Percentiles rank a stretch among this genome's conserved stretches.
Evolutionary conservation across 129 eudicot species (phyloP).

Genomic region (Daucus carota): DNA sequence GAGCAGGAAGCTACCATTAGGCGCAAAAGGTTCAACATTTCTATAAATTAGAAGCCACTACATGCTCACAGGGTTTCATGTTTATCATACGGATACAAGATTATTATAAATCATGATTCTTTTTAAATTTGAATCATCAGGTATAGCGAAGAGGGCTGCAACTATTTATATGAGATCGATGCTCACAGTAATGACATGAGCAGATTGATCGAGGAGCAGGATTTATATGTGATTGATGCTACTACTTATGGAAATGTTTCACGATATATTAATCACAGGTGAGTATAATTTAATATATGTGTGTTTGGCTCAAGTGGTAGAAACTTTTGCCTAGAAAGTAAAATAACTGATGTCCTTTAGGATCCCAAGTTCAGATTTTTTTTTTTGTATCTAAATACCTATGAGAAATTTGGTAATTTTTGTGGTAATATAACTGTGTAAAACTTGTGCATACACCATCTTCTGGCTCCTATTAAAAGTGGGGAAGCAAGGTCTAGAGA

Average conservation of each 20-base stretch:
- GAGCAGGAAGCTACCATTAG: constrained; percentile 80
- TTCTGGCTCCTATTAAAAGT: background rate
- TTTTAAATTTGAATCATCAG: constrained; percentile 24
- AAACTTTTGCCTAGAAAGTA: background rate
- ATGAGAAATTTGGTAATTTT: background rate
- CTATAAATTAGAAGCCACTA: constrained; percentile 6
- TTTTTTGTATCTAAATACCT: background rate
- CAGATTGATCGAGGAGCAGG: constrained; percentile 68
- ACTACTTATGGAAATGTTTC: constrained; percentile 84
- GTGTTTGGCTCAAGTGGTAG: background rate
- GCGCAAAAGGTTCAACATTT: constrained; percentile 55
- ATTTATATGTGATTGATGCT: constrained; percentile 68
- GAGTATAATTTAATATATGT: constrained; percentile 1
- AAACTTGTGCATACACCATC: background rate
- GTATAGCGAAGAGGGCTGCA: constrained; percentile 50
- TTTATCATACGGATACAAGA: background rate
- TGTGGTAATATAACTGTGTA: background rate
- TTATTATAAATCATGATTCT: background rate
- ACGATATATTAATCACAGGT: constrained; percentile 95
- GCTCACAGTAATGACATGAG: constrained; percentile 67
- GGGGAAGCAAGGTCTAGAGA: background rate
- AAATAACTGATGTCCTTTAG: background rate
- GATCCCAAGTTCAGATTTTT: background rate
- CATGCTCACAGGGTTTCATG: background rate
- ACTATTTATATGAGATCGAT: constrained; percentile 59